Percentiles rank a stretch among this genome's conserved stretches.
Conservation (phyloP, 352 stramenopile genomes). For the Pythium oligandrum region DNA sequence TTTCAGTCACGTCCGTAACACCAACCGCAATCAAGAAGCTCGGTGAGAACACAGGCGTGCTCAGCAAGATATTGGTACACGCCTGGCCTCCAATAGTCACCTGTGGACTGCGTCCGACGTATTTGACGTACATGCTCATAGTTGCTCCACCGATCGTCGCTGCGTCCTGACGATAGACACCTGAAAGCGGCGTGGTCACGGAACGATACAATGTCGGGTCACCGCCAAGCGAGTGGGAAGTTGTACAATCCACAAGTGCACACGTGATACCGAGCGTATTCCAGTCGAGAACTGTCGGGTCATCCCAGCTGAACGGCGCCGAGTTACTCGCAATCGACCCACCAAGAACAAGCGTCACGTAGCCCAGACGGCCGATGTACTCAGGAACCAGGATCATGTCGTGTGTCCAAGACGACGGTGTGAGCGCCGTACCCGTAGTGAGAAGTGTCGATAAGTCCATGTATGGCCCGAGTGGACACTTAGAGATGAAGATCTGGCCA, state of each 20-base stretch:
- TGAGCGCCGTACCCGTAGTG: neutral
- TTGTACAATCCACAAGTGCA: conserved; percentile 35
- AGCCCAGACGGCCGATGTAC: conserved; percentile 38
- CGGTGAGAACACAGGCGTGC: conserved; percentile 16
- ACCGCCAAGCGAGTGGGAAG: conserved; percentile 39
- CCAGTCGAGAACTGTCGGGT: conserved; percentile 53
- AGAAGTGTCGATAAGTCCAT: neutral
- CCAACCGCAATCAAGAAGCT: conserved; percentile 15
- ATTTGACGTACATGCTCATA: conserved; percentile 50
- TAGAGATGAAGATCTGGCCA: conserved; percentile 34
- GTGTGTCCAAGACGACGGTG: conserved; percentile 34
- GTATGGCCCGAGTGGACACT: conserved; percentile 22
- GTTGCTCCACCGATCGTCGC: conserved; percentile 37
- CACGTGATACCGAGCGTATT: conserved; percentile 40
- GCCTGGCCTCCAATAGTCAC: conserved; percentile 24
- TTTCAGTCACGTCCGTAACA: conserved; percentile 23
- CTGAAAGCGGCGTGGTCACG: conserved; percentile 14
- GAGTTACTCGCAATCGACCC: conserved; percentile 45
- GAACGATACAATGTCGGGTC: conserved; percentile 34
- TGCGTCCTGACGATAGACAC: conserved; percentile 31
- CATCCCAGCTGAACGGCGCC: conserved; percentile 50
- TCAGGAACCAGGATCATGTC: conserved; percentile 32
- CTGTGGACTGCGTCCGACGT: conserved; percentile 34
- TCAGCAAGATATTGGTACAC: conserved; percentile 30
- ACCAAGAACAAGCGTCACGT: conserved; percentile 46